A percentile compares a stretch with the other conserved stretches of the same genome.
These are phyloP conservation scores for Crucibulum laeve DNA, from an alignment of 768 basidiomycete genomes.

Conservation along the genomic window DNA sequence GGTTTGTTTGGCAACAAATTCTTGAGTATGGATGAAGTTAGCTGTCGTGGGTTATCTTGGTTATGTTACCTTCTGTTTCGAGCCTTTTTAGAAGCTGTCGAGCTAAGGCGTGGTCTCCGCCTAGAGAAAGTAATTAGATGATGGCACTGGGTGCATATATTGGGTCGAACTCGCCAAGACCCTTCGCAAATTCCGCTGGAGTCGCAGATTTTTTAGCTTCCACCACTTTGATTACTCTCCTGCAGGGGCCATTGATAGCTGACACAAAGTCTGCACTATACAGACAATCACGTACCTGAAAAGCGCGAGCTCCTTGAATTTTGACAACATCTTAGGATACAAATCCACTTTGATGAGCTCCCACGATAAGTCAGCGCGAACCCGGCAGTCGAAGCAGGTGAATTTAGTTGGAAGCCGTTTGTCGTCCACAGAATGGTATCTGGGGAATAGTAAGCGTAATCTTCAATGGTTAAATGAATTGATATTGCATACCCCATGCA, in stretches of 20 bases:
- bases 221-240: constrained; percentile 67
- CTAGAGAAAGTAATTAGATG: constrained; percentile 23
- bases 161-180: constrained; percentile 42
- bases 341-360: constrained; percentile 58
- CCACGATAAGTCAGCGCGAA: constrained; percentile 64
- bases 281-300: constrained; percentile 48
- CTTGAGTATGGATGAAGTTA: constrained; percentile 25
- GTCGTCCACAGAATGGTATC: constrained; percentile 62
- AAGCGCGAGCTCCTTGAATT: constrained; percentile 64
- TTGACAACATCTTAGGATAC: constrained; percentile 54
- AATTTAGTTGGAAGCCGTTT: constrained; percentile 55
- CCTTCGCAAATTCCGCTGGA: constrained; percentile 50
- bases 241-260: constrained; percentile 14
- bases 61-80: constrained; percentile 57
- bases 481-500: constrained; percentile 48
- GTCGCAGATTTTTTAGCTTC: constrained; percentile 43
- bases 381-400: constrained; percentile 73
- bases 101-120: constrained; percentile 48
- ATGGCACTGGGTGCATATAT: neutral
- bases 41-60: neutral
- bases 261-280: neutral
- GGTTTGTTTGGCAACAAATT: constrained; percentile 53
- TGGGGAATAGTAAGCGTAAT: constrained; percentile 16
- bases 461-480: neutral
- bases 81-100: constrained; percentile 64